Base-by-base conservation (phyloP, 1,284 basidiomycete genomes). In the Irpex rosettiformis region DNA sequence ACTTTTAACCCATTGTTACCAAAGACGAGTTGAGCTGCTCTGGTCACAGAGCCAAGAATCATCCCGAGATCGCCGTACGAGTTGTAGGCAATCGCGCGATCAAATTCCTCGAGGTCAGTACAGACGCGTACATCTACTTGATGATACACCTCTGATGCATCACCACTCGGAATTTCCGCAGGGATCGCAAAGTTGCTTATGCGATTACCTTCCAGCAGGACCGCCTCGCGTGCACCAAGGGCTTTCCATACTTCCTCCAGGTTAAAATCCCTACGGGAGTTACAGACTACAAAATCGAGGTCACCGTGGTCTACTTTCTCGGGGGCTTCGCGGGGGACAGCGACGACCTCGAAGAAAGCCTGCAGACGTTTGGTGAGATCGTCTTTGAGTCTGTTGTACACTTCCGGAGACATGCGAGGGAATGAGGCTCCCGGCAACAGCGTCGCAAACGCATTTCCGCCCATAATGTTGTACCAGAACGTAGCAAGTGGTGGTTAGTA, bases 11-110 rank as follows among this genome's bases (percentile, higher is more conserved):
- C 88, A 49, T 80, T 76, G 28, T 70, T 70, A 6, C 81, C 80
- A 1, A 86, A 67, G 0, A 71, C 68, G 4, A 89, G 64, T 1
- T 85, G 83, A 45, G 73, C 72, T 52, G 79, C 80, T 47, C 77
- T 75, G 3, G 77, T 79, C 13, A 88, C 68, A 4, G 83, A 65
- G 11, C 81, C 79, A 52, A 89, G 68, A 21, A 89, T 85, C 80
- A 88, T 86, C 0, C 83, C 83, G 4, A 88, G 71, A 64, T 89
- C 88, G 2, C 88, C 88, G 63, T 87, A 89, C 2, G 79, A 79
- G 59, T 83, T 77, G 65, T 82, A 81, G 68, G 86, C 80, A 8
- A 76, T 64, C 18, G 81, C 68, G 18, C 82, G 73, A 28, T 83
- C 74, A 67, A 72, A 81, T 64, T 82, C 81, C 21, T 71, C 74